Evolutionary conservation across 2,329 filamentous ascomycete species (phyloP).

Genomic region (Nothomitra cinnamomea): DNA sequence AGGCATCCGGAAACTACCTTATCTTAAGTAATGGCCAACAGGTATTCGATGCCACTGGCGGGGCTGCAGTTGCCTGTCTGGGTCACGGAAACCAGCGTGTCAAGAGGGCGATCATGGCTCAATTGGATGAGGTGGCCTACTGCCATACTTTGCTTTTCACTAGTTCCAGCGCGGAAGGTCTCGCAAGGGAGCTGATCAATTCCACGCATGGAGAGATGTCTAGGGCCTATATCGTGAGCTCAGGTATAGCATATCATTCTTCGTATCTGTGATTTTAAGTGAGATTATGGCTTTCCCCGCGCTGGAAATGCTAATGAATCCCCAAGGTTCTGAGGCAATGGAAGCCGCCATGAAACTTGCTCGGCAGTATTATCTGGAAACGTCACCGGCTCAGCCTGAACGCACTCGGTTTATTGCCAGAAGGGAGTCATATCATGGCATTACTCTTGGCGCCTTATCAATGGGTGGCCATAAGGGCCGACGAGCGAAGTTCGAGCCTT

Average conservation of each 20-base stretch:
- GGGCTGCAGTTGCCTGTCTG: constrained; percentile 54
- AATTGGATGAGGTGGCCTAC: constrained; percentile 42
- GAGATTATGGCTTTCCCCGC: neutral
- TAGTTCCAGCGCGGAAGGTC: constrained; percentile 33
- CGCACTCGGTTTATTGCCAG: constrained; percentile 47
- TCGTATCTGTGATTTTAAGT: neutral
- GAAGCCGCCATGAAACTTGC: constrained; percentile 17
- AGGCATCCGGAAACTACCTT: constrained; percentile 34
- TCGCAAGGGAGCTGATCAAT: constrained; percentile 31
- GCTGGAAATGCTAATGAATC: neutral
- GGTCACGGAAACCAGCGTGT: constrained; percentile 50
- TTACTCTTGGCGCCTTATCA: constrained; percentile 48
- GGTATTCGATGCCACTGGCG: constrained; percentile 56
- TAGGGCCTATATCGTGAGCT: constrained; percentile 38
- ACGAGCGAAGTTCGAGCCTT: constrained; percentile 41
- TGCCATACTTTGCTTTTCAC: constrained; percentile 42
- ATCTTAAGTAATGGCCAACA: constrained; percentile 35
- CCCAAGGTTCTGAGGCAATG: constrained; percentile 5
- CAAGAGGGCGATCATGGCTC: constrained; percentile 37
- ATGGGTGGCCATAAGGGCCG: constrained; percentile 45
- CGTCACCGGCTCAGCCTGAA: constrained; percentile 31
- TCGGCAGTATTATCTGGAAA: constrained; percentile 47
- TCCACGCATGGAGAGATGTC: constrained; percentile 35
- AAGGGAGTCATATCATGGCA: constrained; percentile 51
- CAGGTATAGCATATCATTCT: constrained; percentile 25